Base-by-base conservation (phyloP, 306 rosid species). In the peach (Prunus persica) region DNA sequence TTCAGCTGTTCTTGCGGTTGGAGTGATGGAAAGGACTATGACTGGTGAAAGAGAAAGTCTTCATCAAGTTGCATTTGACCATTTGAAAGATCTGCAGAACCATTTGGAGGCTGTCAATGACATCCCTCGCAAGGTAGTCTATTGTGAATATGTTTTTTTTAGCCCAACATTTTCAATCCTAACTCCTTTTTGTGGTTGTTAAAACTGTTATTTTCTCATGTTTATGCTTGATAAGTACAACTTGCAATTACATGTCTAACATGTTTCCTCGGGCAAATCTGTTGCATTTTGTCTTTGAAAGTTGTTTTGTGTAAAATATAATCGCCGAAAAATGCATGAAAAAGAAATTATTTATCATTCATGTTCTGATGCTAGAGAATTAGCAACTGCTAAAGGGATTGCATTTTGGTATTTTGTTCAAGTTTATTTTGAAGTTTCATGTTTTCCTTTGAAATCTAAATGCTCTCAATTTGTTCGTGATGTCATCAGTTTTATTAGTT, bases 51-150 rank as follows among this genome's bases (percentile, higher is more conserved):
- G 63, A 78, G 89, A 84, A 79, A 70, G 78, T 73, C 87, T 69
- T 73, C 84, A 76, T 79, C 87, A 84, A 71, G 88, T 70, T 75
- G 86, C 97, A 38, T 80, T 95, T 63, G 50, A 83, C 80, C 85
- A 90, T 88, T 83, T 95, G 90, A 88, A 88, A 72, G 97, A 89
- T 76, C 83, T 95, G 81, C 85, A 84, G 83, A 92, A 75, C 84
- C 97, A 95, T 89, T 84, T 95, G 91, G 93, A 90, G 81, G 96
- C 93, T 73, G 84, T 92, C 63, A 91, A 84, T 76, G 92, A 82
- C 79, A 85, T 85, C 82, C 86, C 96, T 46, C 97, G 97, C 85
- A 95, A 92, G 98, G 98, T 95, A 75, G 74, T 73, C 38, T 81
- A 58, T 72, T 63, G 41, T 82, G 65, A 82, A 65, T 75, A 47